These are phyloP conservation scores for Berberis vulgaris DNA, from an alignment of 164 flowering plant species.

Conservation along the genomic window DNA sequence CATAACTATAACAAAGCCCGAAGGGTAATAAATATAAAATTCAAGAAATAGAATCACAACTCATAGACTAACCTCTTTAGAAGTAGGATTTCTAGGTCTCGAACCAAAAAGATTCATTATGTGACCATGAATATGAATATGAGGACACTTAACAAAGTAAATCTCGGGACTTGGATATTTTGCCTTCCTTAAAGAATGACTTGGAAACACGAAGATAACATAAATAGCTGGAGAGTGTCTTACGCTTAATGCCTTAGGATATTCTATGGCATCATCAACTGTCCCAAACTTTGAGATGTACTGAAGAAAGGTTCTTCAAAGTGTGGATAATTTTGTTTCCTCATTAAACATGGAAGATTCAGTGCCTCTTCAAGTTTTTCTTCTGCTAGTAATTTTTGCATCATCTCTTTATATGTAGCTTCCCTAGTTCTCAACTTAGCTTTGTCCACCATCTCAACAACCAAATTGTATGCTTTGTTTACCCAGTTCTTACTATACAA, in stretches of 20 bases:
- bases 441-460: conserved; percentile 48
- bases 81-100: neutral
- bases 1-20: too few species aligned
- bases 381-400: conserved; percentile 44
- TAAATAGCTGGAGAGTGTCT: conserved; percentile 48
- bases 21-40: neutral
- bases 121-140: conserved; percentile 54
- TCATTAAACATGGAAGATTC: conserved; percentile 64
- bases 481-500: conserved; percentile 39
- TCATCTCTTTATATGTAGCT: conserved; percentile 63
- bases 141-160: conserved; percentile 69
- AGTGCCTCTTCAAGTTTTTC: conserved; percentile 73
- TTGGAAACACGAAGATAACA: conserved; percentile 38
- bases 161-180: conserved; percentile 79
- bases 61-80: neutral
- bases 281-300: conserved; percentile 74
- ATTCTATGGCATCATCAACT: conserved; percentile 62
- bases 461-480: conserved; percentile 48
- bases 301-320: conserved; percentile 54
- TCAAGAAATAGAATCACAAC: neutral
- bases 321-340: conserved; percentile 59
- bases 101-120: conserved; percentile 52
- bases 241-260: conserved; percentile 41
- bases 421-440: conserved; percentile 69
- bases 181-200: conserved; percentile 62